phyloP scores from a whole-genome alignment of 345 rosid species.

The Rubroshorea leprosula region DNA sequence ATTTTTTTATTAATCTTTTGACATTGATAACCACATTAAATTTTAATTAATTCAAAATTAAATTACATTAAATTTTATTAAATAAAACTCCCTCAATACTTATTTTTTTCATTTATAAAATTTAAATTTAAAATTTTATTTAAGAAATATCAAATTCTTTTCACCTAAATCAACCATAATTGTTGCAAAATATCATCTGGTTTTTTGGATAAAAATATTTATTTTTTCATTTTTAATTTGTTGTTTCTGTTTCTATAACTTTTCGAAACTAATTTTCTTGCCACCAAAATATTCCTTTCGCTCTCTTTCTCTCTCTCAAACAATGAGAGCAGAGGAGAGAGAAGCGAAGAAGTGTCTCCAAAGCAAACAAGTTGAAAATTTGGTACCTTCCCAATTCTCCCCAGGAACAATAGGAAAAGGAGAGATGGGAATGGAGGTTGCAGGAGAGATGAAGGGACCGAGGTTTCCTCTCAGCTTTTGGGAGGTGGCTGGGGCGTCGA shows the following conservation, averaged over 20 bases:
- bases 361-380: background rate
- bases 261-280: no score
- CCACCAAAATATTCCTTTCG: background rate
- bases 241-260: background rate
- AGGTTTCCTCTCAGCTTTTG: constrained; percentile 50
- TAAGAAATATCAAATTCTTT: no score
- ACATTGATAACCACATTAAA: no score
- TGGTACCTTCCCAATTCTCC: background rate
- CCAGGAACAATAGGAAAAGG: background rate
- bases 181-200: no score
- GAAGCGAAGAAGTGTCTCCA: background rate
- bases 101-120: no score
- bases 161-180: no score
- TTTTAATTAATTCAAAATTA: no score
- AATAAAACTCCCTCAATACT: no score
- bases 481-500: constrained; percentile 56
- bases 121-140: no score
- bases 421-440: background rate
- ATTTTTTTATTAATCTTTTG: no score
- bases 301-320: background rate
- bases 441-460: constrained; percentile 17
- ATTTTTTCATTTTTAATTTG: background rate
- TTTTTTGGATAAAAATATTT: no score
- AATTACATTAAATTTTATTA: no score
- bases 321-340: background rate